phyloP scores from a whole-genome alignment of 805 yeast genomes.

The Wickerhamiella alocasiicola region DNA sequence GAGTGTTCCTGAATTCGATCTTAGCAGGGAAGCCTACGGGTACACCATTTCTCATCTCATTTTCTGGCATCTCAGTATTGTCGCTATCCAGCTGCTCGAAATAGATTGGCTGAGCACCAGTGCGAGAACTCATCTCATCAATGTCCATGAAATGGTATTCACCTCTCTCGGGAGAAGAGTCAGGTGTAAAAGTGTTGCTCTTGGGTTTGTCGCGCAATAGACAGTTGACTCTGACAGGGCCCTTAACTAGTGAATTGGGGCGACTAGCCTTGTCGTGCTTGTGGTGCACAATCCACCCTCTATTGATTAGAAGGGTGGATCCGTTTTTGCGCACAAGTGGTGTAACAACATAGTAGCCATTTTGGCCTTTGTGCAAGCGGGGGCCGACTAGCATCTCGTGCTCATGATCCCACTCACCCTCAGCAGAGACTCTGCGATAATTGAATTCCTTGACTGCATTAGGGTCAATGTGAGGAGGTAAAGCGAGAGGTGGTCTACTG shows the following conservation, averaged over 20 bases:
- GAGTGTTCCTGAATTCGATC: constrained; percentile 75
- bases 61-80: constrained; percentile 32
- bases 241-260: constrained; percentile 60
- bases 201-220: constrained; percentile 56
- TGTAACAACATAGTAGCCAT: constrained; percentile 69
- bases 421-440: constrained; percentile 62
- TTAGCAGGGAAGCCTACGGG: constrained; percentile 80
- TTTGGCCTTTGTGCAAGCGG: constrained; percentile 52
- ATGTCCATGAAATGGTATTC: constrained; percentile 73
- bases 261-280: constrained; percentile 40
- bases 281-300: constrained; percentile 82
- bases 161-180: constrained; percentile 51
- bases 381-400: constrained; percentile 92
- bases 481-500: constrained; percentile 54
- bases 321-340: constrained; percentile 76
- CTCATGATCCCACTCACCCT: constrained; percentile 69
- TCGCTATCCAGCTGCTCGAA: constrained; percentile 57
- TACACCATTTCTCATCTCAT: constrained; percentile 68
- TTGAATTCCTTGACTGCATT: constrained; percentile 62
- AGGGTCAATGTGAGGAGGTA: constrained; percentile 48
- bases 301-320: constrained; percentile 63
- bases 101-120: constrained; percentile 60
- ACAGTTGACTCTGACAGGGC: constrained; percentile 60
- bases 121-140: constrained; percentile 59
- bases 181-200: constrained; percentile 58